Conservation (phyloP, 2,329 filamentous ascomycete genomes). For the Fusarium foetens region DNA sequence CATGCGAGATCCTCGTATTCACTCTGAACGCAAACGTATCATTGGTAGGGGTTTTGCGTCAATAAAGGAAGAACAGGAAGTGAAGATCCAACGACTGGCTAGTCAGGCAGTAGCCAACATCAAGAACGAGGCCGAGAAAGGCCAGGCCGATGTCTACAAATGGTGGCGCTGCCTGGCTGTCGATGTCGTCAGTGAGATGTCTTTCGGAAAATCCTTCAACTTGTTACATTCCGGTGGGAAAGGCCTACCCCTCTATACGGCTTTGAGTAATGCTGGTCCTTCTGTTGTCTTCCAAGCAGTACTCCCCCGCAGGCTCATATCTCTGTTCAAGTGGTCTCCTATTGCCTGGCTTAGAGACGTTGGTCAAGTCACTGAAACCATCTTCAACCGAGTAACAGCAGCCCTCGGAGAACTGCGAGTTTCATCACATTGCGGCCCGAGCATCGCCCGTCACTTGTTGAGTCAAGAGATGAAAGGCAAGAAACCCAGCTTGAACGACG, state of each 20-base stretch:
- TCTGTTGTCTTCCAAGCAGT: slow-evolving; percentile 4
- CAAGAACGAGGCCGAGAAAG: background rate
- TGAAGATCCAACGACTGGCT: background rate
- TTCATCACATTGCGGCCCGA: background rate
- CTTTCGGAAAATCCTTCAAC: slow-evolving; percentile 1
- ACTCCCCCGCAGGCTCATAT: background rate
- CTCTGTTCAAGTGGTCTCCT: background rate
- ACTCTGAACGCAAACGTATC: background rate
- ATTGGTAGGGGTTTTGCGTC: background rate
- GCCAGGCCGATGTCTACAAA: slow-evolving; percentile 6
- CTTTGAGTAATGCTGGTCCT: background rate
- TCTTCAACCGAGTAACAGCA: background rate
- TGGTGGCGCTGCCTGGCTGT: slow-evolving; percentile 19
- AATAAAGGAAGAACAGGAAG: background rate
- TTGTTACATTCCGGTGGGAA: background rate
- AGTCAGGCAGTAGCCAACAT: background rate
- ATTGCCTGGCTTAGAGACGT: background rate
- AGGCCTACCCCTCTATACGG: background rate
- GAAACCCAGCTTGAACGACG: background rate
- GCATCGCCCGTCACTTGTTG: background rate
- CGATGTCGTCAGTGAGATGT: slow-evolving; percentile 9
- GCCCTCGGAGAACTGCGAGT: background rate
- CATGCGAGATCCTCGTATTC: slow-evolving; percentile 6
- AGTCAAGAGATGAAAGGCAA: background rate
- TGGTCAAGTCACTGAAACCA: background rate